These are phyloP conservation scores for Allantophomopsis cytisporea DNA, from an alignment of 2,329 filamentous ascomycete species.

Conservation along the genomic window DNA sequence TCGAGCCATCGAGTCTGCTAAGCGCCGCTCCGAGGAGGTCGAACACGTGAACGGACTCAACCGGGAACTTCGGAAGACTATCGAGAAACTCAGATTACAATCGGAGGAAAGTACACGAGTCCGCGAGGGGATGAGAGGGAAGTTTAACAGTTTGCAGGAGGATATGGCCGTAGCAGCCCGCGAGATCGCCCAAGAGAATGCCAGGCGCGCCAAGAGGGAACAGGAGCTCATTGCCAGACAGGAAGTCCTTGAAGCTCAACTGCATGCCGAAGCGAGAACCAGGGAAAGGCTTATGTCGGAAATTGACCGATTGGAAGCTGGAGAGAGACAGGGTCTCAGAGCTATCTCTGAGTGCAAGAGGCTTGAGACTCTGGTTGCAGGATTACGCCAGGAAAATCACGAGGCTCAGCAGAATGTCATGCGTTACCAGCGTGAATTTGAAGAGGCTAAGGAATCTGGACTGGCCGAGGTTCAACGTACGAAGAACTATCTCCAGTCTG, in stretches of 20 bases:
- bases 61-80: constrained; percentile 59
- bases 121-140: constrained; percentile 70
- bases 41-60: constrained; percentile 45
- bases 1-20: constrained; percentile 47
- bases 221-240: constrained; percentile 67
- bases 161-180: constrained; percentile 72
- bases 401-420: constrained; percentile 26
- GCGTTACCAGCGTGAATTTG: constrained; percentile 65
- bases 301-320: constrained; percentile 49
- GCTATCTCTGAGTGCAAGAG: constrained; percentile 49
- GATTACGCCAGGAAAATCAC: constrained; percentile 53
- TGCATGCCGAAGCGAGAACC: constrained; percentile 62
- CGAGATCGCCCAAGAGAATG: constrained; percentile 73
- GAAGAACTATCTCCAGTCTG: constrained; percentile 63
- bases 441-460: constrained; percentile 69
- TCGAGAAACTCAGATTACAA: constrained; percentile 63
- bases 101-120: constrained; percentile 77
- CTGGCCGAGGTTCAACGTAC: constrained; percentile 71
- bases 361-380: constrained; percentile 37
- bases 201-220: constrained; percentile 65
- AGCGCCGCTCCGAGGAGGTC: constrained; percentile 44
- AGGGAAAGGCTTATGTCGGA: constrained; percentile 54
- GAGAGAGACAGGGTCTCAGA: constrained; percentile 51
- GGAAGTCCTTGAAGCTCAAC: constrained; percentile 63
- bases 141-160: constrained; percentile 74